Evolutionary conservation across 768 basidiomycete species (phyloP).

Genomic region (Hygrophorus pudorinus): DNA sequence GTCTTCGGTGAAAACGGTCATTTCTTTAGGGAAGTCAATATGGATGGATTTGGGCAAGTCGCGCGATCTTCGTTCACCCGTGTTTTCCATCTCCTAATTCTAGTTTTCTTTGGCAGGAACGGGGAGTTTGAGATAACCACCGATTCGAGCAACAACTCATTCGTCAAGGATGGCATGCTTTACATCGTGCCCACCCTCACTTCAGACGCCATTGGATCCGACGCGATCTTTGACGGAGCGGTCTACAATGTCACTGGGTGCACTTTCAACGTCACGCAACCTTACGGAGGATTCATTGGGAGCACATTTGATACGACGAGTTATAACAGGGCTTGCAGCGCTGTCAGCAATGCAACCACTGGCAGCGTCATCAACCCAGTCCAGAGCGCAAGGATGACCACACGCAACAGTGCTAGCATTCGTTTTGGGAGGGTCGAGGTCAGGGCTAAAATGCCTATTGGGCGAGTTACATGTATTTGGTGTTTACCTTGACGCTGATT

Average conservation of each 20-base stretch:
- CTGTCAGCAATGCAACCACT: constrained; percentile 25
- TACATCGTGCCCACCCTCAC: constrained; percentile 81
- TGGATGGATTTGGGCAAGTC: constrained; percentile 65
- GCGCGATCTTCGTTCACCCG: background rate
- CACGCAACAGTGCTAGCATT: constrained; percentile 47
- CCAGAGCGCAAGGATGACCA: constrained; percentile 65
- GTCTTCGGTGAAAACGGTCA: too few species aligned
- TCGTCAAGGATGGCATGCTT: constrained; percentile 54
- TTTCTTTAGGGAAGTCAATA: constrained; percentile 62
- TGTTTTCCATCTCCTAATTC: constrained; percentile 4
- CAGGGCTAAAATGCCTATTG: constrained; percentile 49
- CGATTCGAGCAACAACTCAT: constrained; percentile 47
- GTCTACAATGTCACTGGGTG: constrained; percentile 63
- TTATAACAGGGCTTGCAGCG: constrained; percentile 23
- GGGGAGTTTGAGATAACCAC: constrained; percentile 79
- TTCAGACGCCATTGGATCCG: constrained; percentile 35
- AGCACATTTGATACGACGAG: constrained; percentile 16
- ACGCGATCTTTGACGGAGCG: constrained; percentile 43
- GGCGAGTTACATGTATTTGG: constrained; percentile 32
- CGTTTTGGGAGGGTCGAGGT: constrained; percentile 54
- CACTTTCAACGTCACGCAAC: constrained; percentile 3
- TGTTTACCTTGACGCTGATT: constrained; percentile 21
- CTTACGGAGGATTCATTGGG: background rate
- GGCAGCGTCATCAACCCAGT: constrained; percentile 63
- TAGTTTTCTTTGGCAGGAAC: constrained; percentile 28